phyloP scores from a whole-genome alignment of 441 rosid genomes.

The Euphorbia schlechtendalii region DNA sequence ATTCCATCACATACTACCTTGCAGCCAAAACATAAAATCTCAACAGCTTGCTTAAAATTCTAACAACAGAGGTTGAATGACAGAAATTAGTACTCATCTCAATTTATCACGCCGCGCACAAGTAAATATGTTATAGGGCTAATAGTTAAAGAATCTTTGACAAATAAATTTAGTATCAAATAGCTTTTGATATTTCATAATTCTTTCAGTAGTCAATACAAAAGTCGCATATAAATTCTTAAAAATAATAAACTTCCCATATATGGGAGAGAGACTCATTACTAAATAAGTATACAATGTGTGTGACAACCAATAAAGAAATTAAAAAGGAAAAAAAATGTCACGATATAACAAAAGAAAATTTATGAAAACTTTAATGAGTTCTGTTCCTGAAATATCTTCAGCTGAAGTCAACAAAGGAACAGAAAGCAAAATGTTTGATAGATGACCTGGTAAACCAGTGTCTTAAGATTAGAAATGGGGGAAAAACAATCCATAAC shows the following conservation, averaged over 20 bases:
- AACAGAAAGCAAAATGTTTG: not conserved
- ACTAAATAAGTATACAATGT: not conserved
- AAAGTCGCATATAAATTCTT: not conserved
- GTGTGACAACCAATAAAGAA: not conserved
- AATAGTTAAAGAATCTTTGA: not conserved
- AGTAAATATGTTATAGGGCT: conserved; percentile 1
- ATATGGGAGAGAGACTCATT: not conserved
- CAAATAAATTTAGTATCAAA: not conserved
- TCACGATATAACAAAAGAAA: too few species aligned
- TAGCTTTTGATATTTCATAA: not conserved
- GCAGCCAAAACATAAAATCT: conserved; percentile 35
- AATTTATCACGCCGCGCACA: conserved; percentile 29
- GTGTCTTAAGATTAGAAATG: not conserved
- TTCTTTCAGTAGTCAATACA: not conserved
- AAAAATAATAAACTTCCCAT: not conserved
- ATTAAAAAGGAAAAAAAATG: not conserved
- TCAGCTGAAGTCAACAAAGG: not conserved
- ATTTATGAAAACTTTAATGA: not conserved
- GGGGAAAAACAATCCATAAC: not conserved
- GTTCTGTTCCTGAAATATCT: not conserved
- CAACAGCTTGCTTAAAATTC: conserved; percentile 35
- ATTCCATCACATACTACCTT: conserved; percentile 40
- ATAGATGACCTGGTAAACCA: not conserved
- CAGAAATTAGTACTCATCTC: conserved; percentile 44
- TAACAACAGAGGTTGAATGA: conserved; percentile 42